Base-by-base conservation (phyloP, 768 basidiomycete species). In the Chalciporus piperatus region DNA sequence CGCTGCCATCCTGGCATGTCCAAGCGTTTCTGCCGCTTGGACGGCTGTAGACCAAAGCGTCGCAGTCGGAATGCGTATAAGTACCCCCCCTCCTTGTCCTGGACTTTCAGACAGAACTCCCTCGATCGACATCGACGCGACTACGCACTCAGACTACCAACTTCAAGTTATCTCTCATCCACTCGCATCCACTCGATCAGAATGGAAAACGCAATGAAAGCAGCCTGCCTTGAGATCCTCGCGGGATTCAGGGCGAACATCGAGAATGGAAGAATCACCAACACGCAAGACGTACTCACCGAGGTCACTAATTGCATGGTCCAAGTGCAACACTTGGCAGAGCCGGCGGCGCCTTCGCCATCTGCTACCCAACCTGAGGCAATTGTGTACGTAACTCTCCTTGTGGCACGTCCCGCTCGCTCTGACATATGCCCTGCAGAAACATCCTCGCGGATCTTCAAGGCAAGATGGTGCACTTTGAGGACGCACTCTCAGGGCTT, bases 1-100 rank as follows among this genome's bases (percentile, higher is more conserved):
- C 51, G 54, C 52, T 25, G 23, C 45, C 27, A 13, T 50, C 39
- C 28, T 35, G 41, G 33, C 41, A 43, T 32, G 51, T 45, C 50
- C 59, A 55, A 59, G 55, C 61, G 42, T 40, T 46, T 11, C 45
- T 25, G 44, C 45, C 44, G 54, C 54, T 63, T 64, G 39, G 27
- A 47, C 45, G 33, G 32, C 40, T 28, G 45, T 52, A 4, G 51
- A 39, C 39, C 48, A 41, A 54, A 51, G 39, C 35, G 33, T 52
- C 35, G 23, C 22, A 17, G 48, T 4, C 30, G 12, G 16, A 28
- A 40, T 53, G 41, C 30, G 39, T 59, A 65, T 49, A 64, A 59
- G 38, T 19, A 38, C 7, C 45, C 14, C 14, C 2, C 16, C 14
- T n/a, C 5, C 14, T 47, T 9, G 10, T 25, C 35, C 35, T n/a